Base-by-base conservation (phyloP, 345 rosid species). In the Pseudoturritis turrita region DNA sequence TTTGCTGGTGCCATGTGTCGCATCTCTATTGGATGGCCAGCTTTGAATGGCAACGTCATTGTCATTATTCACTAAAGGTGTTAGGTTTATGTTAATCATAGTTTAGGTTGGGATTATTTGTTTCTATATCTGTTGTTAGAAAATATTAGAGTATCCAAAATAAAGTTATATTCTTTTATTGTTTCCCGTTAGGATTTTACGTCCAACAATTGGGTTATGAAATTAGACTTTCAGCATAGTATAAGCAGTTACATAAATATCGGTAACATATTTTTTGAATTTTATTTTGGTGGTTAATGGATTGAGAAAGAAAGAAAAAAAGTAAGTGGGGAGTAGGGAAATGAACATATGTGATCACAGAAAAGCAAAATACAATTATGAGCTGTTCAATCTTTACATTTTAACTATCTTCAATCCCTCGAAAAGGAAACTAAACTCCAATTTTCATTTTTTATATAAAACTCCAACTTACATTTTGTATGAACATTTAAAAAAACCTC, bases 331-430 rank as follows among this genome's bases (percentile, higher is more conserved):
- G 17, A 35, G 39, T 35, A 36, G 66, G 46, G 39, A 49, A 59
- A 50, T 56, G 61, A 61, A 41, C 62, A 71, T n/a, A n/a, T 62
- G 76, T 72, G 62, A 62, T 29, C 35, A 71, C 54, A 71, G 62
- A 13, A 39, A 50, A 52, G 62, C 62, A 71, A 62, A 41, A 21
- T 39, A 49, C 51, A 59, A 60, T 49, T 71, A 2, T 60, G 60
- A 71, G 68, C 74, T 69, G 65, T 69, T 55, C 65, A 44, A 68
- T 55, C 73, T 68, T 55, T 67, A 37, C 62, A 39, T 26, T 26
- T 26, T 26, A 11, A 11, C 14, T 1, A 13, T 52, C 7, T 41
- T 7, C 54, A 45, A 60, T 19, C 18, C 11, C 54, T 6, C 10
- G n/a, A 28, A 29, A 44, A 23, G 36, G 21, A 43, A 25, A 41